Base-by-base conservation (phyloP, 2,329 filamentous ascomycete species). In the Paracorniculantispora psalliotae region DNA sequence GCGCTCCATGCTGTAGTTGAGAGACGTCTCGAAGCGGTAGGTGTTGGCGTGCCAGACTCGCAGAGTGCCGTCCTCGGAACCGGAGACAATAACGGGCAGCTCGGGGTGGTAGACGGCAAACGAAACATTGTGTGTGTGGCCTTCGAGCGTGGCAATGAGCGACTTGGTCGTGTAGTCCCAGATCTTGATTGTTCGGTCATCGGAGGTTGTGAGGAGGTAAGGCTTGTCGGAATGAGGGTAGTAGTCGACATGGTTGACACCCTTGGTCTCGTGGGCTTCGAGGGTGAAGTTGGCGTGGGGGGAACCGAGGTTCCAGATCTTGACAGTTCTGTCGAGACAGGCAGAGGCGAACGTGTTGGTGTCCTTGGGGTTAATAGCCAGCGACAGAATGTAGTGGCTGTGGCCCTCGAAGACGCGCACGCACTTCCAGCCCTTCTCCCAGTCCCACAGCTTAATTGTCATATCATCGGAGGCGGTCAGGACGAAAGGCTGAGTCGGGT, bases 101-200 rank as follows among this genome's bases (percentile, higher is more conserved):
- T 97, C 93, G 2, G 94, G 94, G 75, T 99, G 94, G 72, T 97
- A 99, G 75, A 92, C 96, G 52, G 94, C 94, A 70, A 97, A 99
- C 2, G 92, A 97, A 50, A 99, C 94, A 69, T 99, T 99, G 75
- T 92, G 96, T 30, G 92, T 96, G 74, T 99, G 94, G 28, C 94
- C 94, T 74, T 99, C 94, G 50, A 99, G 82, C 2, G 93, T 97
- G 30, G 94, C 94, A 71, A 97, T 97, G 64, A 97, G 81, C 13
- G 92, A 94, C 77, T 99, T 99, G 51, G 92, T 97, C 13, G 93
- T 97, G 79, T 99, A 97, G 72, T 99, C 94, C 93, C 94, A 99
- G 58, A 99, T 86, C 81, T 97, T 97, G 67, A 97, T 91, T 1
- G 93, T 97, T 68, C 91, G 87, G 75, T 97, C 94, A 72, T 99